Evolutionary conservation across 2,329 filamentous ascomycete species (phyloP).

Genomic region (Ceratocystis harringtonii): DNA sequence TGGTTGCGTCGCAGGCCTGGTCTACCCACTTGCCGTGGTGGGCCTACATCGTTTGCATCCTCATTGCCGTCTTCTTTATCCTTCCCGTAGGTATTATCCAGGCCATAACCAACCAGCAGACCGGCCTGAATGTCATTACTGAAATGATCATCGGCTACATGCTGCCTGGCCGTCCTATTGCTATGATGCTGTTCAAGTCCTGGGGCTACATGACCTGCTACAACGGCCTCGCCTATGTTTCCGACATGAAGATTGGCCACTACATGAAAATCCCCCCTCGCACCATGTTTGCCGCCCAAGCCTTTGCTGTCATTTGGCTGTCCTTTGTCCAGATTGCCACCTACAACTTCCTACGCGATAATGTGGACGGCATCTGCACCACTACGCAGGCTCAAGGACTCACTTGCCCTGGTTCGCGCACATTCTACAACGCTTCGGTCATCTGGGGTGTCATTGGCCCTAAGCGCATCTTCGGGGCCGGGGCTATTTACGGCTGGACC

Average conservation of each 20-base stretch:
- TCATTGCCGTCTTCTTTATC: slow-evolving; percentile 28
- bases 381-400: slow-evolving; percentile 34
- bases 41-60: slow-evolving; percentile 28
- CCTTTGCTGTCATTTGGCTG: slow-evolving; percentile 29
- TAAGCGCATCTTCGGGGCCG: slow-evolving; percentile 24
- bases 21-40: slow-evolving; percentile 31
- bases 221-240: slow-evolving; percentile 33
- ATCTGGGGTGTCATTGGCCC: slow-evolving; percentile 46
- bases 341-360: slow-evolving; percentile 30
- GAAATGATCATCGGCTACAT: slow-evolving; percentile 37
- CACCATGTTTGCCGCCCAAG: slow-evolving; percentile 33
- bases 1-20: slow-evolving; percentile 26
- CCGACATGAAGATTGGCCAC: slow-evolving; percentile 37
- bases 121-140: slow-evolving; percentile 34
- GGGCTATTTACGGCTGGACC: slow-evolving; percentile 33
- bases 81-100: slow-evolving; percentile 32
- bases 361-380: slow-evolving; percentile 40
- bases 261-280: slow-evolving; percentile 40
- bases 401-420: slow-evolving; percentile 40
- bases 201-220: slow-evolving; percentile 33
- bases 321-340: slow-evolving; percentile 27
- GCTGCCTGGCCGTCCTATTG: slow-evolving; percentile 32
- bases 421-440: slow-evolving; percentile 45
- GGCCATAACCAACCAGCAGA: slow-evolving; percentile 36
- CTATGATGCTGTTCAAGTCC: slow-evolving; percentile 36